These are phyloP conservation scores for Fusarium stilboides DNA, from an alignment of 2,329 filamentous ascomycete species.

Conservation along the genomic window DNA sequence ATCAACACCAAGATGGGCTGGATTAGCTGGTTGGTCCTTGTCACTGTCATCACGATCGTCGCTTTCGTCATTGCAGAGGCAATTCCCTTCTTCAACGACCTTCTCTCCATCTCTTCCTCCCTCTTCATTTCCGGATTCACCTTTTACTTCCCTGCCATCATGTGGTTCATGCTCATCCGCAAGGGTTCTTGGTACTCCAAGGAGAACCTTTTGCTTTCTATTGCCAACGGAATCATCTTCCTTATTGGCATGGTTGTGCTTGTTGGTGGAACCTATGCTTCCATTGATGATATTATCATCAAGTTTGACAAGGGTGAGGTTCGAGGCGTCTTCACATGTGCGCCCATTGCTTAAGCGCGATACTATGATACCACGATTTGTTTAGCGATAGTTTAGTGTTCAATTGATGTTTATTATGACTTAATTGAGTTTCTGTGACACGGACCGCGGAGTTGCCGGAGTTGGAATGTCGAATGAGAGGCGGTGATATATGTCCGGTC, in stretches of 20 bases:
- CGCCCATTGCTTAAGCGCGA: conserved; percentile 47
- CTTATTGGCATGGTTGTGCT: conserved; percentile 54
- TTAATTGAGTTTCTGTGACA: conserved; percentile 3
- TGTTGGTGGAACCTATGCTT: conserved; percentile 54
- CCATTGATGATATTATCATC: conserved; percentile 50
- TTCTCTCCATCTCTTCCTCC: conserved; percentile 70
- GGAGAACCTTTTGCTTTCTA: conserved; percentile 49
- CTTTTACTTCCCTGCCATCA: conserved; percentile 60
- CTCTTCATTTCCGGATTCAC: conserved; percentile 65
- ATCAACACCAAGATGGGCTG: conserved; percentile 66
- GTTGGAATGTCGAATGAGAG: neutral
- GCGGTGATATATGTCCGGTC: neutral
- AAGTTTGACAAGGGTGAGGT: conserved; percentile 50
- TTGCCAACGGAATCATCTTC: conserved; percentile 49
- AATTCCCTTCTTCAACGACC: conserved; percentile 79
- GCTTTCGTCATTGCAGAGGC: conserved; percentile 81
- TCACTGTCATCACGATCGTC: conserved; percentile 70
- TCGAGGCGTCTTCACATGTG: conserved; percentile 51
- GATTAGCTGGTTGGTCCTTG: conserved; percentile 72
- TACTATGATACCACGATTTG: conserved; percentile 6
- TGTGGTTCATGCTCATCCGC: conserved; percentile 60
- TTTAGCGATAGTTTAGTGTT: conserved; percentile 34
- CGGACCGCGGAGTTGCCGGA: conserved; percentile 20
- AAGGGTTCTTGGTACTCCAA: conserved; percentile 52
- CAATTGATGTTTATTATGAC: conserved; percentile 36